These are phyloP conservation scores for Scolecobasidium constrictum DNA, from an alignment of 2,329 filamentous ascomycete species.

Conservation along the genomic window DNA sequence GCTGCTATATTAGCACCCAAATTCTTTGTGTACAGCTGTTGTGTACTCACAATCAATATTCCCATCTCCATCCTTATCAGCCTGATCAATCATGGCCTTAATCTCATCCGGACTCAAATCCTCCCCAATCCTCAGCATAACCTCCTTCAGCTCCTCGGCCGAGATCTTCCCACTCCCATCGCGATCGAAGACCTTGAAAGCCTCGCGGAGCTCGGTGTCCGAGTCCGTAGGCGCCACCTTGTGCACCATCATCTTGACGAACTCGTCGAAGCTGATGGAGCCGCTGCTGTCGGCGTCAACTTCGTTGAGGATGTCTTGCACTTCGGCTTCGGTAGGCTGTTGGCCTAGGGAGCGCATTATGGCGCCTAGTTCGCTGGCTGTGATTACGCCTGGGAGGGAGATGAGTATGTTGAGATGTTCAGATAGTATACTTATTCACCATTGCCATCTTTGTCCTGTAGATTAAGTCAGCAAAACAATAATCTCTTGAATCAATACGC, in stretches of 20 bases:
- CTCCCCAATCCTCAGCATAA: slow-evolving; percentile 88
- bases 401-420: slow-evolving; percentile 1
- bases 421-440: slow-evolving; percentile 20
- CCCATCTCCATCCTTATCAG: slow-evolving; percentile 80
- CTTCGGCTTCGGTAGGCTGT: slow-evolving; percentile 80
- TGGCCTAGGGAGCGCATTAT: slow-evolving; percentile 86
- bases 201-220: slow-evolving; percentile 81
- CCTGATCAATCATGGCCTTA: slow-evolving; percentile 87
- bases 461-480: no score
- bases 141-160: slow-evolving; percentile 75
- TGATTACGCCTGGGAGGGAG: slow-evolving; percentile 75
- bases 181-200: slow-evolving; percentile 83
- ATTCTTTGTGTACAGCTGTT: background rate
- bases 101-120: slow-evolving; percentile 86
- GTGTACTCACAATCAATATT: slow-evolving; percentile 67
- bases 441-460: slow-evolving; percentile 37
- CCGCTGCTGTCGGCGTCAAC: slow-evolving; percentile 80
- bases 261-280: slow-evolving; percentile 88
- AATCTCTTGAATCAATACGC: background rate
- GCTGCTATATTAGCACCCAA: no score
- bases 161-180: slow-evolving; percentile 91
- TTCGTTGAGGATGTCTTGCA: slow-evolving; percentile 52
- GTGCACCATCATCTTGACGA: slow-evolving; percentile 63
- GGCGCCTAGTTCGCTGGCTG: slow-evolving; percentile 80
- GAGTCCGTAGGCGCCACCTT: slow-evolving; percentile 94